Conservation (phyloP, 352 stramenopile species). For the Saprolegnia parasitica region DNA sequence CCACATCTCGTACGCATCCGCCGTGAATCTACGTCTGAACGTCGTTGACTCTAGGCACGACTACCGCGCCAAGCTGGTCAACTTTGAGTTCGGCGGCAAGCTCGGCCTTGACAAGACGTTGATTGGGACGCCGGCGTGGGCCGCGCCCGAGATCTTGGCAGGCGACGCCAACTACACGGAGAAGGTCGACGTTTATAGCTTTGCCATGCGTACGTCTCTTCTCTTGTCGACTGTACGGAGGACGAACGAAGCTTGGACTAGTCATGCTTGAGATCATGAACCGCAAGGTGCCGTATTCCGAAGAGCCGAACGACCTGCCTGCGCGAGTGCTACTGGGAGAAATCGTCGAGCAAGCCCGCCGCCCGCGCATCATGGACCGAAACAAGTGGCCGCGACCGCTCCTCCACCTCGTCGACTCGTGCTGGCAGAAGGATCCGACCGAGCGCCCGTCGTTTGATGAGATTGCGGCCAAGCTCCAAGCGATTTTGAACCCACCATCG, state of each 20-base stretch:
- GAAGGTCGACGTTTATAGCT: constrained; percentile 27
- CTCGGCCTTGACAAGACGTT: not conserved
- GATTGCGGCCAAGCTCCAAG: too few species aligned
- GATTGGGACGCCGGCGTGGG: constrained; percentile 13
- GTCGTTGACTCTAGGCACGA: not conserved
- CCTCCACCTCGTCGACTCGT: constrained; percentile 7
- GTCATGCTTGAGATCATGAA: constrained; percentile 15
- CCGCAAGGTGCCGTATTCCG: not conserved
- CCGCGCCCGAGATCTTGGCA: constrained; percentile 19
- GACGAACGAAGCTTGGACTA: not conserved
- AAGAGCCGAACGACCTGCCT: not conserved
- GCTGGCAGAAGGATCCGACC: not conserved
- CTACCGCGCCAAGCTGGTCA: not conserved
- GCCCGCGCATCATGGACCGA: not conserved
- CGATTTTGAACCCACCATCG: too few species aligned
- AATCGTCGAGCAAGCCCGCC: not conserved
- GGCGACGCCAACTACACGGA: constrained; percentile 17
- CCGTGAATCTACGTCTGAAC: not conserved
- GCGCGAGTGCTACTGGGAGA: not conserved
- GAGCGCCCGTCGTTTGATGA: not conserved
- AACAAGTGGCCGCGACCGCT: not conserved
- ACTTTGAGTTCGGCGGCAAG: constrained; percentile 12
- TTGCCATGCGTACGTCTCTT: constrained; percentile 10
- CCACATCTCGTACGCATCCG: not conserved
- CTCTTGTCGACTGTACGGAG: not conserved